phyloP scores from a whole-genome alignment of 108 stramenopile species.

The Cyclostephanos invisitatus region DNA sequence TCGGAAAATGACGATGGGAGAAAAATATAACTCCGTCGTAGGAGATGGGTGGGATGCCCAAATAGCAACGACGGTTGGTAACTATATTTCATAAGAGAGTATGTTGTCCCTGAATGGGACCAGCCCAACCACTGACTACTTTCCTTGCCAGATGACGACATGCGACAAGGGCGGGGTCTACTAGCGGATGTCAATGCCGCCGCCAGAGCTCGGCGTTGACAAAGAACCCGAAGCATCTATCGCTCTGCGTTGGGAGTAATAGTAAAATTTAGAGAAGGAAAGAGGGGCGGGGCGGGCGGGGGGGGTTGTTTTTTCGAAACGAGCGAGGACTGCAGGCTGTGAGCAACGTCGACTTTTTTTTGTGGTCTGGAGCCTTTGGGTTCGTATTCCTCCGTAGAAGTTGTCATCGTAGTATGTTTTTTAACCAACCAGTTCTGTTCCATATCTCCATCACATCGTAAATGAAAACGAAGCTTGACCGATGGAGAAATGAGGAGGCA shows the following conservation, averaged over 20 bases:
- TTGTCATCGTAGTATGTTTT: no score
- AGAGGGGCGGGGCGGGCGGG: no score
- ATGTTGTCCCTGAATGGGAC: not conserved
- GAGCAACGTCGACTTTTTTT: no score
- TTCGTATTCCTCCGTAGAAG: no score
- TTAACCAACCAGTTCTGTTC: no score
- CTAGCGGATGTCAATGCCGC: not conserved
- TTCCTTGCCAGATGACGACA: not conserved
- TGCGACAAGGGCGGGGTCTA: not conserved
- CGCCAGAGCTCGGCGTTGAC: not conserved
- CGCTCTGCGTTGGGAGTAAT: not conserved
- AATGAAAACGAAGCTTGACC: no score
- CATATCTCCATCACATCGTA: no score
- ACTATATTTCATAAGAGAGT: not conserved
- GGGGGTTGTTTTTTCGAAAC: no score
- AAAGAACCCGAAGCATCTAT: constrained; percentile 2
- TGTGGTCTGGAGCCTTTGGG: no score
- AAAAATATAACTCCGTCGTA: constrained; percentile 44
- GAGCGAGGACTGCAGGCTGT: no score
- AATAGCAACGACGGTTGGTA: not conserved
- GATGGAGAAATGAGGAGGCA: no score
- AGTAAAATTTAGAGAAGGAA: not conserved
- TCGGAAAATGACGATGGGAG: constrained; percentile 40
- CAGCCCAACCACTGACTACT: constrained; percentile 1
- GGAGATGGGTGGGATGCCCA: not conserved